Conservation (phyloP, 331 rosid species). For the Acacia concinna region DNA sequence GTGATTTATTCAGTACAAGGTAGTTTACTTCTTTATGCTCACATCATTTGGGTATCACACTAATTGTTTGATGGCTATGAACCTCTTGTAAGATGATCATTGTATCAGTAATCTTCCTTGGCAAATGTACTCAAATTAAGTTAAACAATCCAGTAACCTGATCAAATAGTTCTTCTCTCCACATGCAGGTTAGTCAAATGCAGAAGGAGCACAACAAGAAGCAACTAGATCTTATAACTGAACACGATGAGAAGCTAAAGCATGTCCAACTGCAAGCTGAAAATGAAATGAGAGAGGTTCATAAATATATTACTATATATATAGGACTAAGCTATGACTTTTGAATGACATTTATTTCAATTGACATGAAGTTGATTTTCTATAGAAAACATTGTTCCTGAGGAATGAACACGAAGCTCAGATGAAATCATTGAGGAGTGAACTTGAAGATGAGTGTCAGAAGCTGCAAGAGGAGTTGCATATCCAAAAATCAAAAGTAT, state of each 20-base stretch:
- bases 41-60: not conserved
- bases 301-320: constrained; percentile 10
- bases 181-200: constrained; percentile 61
- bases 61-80: constrained; percentile 4
- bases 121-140: constrained; percentile 16
- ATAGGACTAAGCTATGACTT: constrained; percentile 8
- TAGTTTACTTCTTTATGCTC: constrained; percentile 16
- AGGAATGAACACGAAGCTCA: constrained; percentile 81
- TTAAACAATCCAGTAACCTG: constrained; percentile 22
- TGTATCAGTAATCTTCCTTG: constrained; percentile 10
- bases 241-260: constrained; percentile 63
- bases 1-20: constrained; percentile 10
- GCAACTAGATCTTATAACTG: constrained; percentile 52
- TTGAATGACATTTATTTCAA: constrained; percentile 22
- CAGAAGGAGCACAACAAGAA: constrained; percentile 67
- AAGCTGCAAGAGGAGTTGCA: constrained; percentile 87
- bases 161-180: constrained; percentile 32
- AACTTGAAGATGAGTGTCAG: constrained; percentile 79
- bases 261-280: constrained; percentile 67
- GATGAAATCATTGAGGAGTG: constrained; percentile 68
- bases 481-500: constrained; percentile 87
- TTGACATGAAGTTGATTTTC: constrained; percentile 13
- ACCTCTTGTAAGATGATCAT: constrained; percentile 1
- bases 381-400: constrained; percentile 60
- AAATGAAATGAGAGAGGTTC: constrained; percentile 76